These are phyloP conservation scores for Cyberlindnera mycetangii DNA, from an alignment of 805 yeast genomes.

Conservation along the genomic window DNA sequence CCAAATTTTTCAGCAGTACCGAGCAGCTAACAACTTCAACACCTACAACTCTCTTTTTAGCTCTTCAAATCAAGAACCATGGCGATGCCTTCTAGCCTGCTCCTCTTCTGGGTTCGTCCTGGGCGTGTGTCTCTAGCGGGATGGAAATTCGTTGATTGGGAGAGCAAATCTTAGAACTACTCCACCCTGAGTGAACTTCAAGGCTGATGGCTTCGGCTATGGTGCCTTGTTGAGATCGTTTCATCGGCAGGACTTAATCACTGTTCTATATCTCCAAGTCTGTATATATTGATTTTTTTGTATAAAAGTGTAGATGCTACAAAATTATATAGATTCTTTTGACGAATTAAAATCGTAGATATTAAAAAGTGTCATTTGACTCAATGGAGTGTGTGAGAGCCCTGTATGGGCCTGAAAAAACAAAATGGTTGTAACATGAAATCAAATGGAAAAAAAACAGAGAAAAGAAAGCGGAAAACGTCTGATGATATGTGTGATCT, in stretches of 20 bases:
- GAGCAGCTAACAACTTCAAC: background rate
- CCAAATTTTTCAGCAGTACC: background rate
- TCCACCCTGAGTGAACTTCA: constrained; percentile 32
- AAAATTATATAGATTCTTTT: background rate
- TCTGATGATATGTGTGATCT: background rate
- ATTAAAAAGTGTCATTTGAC: background rate
- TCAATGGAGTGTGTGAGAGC: background rate
- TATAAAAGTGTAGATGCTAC: too few relatives aligned
- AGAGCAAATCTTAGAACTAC: constrained; percentile 27
- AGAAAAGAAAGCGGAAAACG: background rate
- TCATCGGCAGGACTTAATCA: constrained; percentile 27
- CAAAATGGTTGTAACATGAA: background rate
- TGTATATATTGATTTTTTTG: background rate
- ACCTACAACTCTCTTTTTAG: background rate
- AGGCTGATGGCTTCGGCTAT: background rate
- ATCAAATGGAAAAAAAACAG: background rate
- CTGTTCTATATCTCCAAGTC: constrained; percentile 24
- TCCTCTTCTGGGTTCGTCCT: constrained; percentile 32
- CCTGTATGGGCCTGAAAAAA: too few relatives aligned
- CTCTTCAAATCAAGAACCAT: constrained; percentile 20
- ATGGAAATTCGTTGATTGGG: constrained; percentile 30
- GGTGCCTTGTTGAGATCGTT: constrained; percentile 1
- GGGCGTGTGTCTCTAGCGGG: constrained; percentile 26
- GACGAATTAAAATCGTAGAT: background rate
- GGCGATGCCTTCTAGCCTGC: constrained; percentile 29